A percentile compares a stretch with the other conserved stretches of the same genome.
These are phyloP conservation scores for Colletotrichum caudatum DNA, from an alignment of 2,329 filamentous ascomycete genomes.

Conservation along the genomic window DNA sequence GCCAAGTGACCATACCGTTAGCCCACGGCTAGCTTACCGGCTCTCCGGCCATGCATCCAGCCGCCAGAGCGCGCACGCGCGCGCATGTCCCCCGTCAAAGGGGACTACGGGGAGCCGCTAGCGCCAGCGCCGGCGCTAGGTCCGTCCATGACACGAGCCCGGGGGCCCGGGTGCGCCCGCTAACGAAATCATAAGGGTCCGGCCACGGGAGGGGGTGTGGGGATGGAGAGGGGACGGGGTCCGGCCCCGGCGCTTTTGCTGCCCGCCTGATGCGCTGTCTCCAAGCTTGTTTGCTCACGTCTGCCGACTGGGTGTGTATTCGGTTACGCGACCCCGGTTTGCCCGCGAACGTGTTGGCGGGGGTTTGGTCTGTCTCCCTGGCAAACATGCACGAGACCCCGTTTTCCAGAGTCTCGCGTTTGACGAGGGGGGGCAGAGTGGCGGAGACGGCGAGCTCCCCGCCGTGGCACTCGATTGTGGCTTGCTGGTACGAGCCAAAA, in stretches of 20 bases:
- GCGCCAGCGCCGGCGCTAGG: not conserved
- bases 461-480: not conserved
- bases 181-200: not conserved
- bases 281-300: not conserved
- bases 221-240: not conserved
- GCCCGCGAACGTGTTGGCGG: not conserved
- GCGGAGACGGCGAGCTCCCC: not conserved
- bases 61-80: constrained; percentile 1
- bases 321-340: too few relatives aligned
- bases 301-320: not conserved
- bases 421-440: not conserved
- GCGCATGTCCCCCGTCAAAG: not conserved
- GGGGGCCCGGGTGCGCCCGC: constrained; percentile 11
- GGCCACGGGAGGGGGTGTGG: not conserved
- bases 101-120: not conserved
- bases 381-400: not conserved
- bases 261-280: not conserved
- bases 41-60: not conserved
- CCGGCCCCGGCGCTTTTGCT: constrained; percentile 5
- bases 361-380: not conserved
- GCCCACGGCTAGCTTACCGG: not conserved
- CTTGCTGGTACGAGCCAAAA: not conserved
- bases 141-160: constrained; percentile 6
- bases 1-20: not conserved
- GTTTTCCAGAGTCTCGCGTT: not conserved